Evolutionary conservation across 2,329 filamentous ascomycete genomes (phyloP).

Genomic region (Neofusicoccum umdonicola): DNA sequence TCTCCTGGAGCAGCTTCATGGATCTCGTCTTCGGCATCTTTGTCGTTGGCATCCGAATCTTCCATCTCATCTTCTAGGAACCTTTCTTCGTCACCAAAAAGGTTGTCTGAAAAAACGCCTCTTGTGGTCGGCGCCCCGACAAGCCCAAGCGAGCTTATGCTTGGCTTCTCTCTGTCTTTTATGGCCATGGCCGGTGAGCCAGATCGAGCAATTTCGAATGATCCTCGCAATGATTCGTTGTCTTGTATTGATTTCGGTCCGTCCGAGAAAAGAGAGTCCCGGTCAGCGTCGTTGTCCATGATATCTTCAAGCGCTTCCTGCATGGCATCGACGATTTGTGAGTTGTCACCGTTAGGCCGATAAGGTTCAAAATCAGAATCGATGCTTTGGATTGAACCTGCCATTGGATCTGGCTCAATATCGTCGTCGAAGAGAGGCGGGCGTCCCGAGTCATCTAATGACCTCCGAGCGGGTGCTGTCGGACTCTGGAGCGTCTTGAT

Average conservation of each 20-base stretch:
- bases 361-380: constrained; percentile 64
- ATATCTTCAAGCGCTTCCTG: constrained; percentile 90
- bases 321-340: constrained; percentile 84
- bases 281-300: constrained; percentile 70
- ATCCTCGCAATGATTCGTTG: constrained; percentile 61
- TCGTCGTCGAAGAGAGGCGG: constrained; percentile 79
- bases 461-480: constrained; percentile 57
- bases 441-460: constrained; percentile 64
- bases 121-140: constrained; percentile 84
- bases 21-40: constrained; percentile 74
- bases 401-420: constrained; percentile 68
- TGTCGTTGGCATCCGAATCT: constrained; percentile 60
- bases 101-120: constrained; percentile 89
- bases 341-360: constrained; percentile 59
- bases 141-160: constrained; percentile 84
- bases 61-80: constrained; percentile 84
- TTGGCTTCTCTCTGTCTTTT: constrained; percentile 65
- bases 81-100: constrained; percentile 86
- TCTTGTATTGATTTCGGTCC: constrained; percentile 54
- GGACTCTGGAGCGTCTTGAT: constrained; percentile 46
- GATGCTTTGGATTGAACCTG: constrained; percentile 74
- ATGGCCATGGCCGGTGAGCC: constrained; percentile 44
- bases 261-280: constrained; percentile 65
- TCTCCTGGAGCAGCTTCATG: constrained; percentile 94
- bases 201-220: constrained; percentile 55